These are phyloP conservation scores for Penicillium verrucosum DNA, from an alignment of 2,329 filamentous ascomycete species.

Conservation along the genomic window DNA sequence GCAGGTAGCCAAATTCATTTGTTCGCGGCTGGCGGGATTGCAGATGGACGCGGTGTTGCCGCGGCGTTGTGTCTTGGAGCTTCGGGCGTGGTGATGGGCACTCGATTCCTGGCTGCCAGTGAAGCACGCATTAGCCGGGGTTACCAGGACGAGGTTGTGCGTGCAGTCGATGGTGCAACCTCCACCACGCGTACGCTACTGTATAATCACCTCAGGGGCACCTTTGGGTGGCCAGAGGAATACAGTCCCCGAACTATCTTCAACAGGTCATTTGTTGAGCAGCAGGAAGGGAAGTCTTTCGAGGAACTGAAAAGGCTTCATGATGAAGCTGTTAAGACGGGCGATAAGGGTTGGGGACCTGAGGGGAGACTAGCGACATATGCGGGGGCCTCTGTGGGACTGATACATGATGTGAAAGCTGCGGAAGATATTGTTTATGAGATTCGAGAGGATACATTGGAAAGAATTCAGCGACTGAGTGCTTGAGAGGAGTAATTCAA, in stretches of 20 bases:
- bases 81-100: constrained; percentile 59
- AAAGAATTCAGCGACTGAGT: constrained; percentile 7
- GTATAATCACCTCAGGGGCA: constrained; percentile 57
- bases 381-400: constrained; percentile 47
- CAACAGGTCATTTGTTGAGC: constrained; percentile 53
- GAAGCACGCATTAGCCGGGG: constrained; percentile 53
- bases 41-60: constrained; percentile 51
- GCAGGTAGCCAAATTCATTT: constrained; percentile 41
- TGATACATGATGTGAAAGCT: constrained; percentile 42
- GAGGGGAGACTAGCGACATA: constrained; percentile 52
- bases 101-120: constrained; percentile 56
- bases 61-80: constrained; percentile 54
- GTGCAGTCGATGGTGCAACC: constrained; percentile 51
- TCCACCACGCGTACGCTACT: constrained; percentile 51
- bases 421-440: constrained; percentile 41
- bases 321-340: constrained; percentile 40
- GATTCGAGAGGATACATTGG: constrained; percentile 16
- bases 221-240: constrained; percentile 56
- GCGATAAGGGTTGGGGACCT: constrained; percentile 49
- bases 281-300: constrained; percentile 42
- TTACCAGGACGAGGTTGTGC: constrained; percentile 52
- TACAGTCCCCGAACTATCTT: constrained; percentile 59
- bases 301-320: constrained; percentile 47
- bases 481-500: background rate
- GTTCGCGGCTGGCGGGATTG: constrained; percentile 54